Conservation (phyloP, 1,284 basidiomycete genomes). For the Naganishia liquefaciens region DNA sequence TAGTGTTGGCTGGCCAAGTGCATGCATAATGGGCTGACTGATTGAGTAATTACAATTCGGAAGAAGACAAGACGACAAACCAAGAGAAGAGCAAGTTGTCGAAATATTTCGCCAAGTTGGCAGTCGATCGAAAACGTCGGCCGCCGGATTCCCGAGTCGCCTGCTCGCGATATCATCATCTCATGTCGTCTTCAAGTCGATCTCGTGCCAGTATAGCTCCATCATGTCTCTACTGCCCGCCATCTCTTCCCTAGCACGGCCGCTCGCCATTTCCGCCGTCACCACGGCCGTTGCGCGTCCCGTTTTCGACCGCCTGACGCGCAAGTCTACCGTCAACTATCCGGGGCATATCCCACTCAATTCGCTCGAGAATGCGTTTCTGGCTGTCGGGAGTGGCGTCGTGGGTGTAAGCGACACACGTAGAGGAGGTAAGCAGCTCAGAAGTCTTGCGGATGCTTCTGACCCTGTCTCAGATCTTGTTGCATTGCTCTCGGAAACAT, state of each 20-base stretch:
- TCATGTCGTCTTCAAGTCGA: not conserved
- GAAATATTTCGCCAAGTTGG: slow-evolving; percentile 5
- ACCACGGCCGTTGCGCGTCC: slow-evolving; percentile 23
- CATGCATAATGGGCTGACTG: slow-evolving; percentile 12
- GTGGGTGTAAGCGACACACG: slow-evolving; percentile 80
- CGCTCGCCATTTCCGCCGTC: slow-evolving; percentile 14
- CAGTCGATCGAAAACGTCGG: slow-evolving; percentile 3
- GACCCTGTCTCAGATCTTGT: slow-evolving; percentile 71
- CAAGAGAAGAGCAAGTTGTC: not conserved
- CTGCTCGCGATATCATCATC: not conserved
- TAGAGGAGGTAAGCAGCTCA: slow-evolving; percentile 69
- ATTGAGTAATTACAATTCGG: not conserved
- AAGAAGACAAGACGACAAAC: not conserved
- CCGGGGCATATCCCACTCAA: slow-evolving; percentile 80
- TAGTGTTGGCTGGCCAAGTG: slow-evolving; percentile 20
- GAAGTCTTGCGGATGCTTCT: not conserved
- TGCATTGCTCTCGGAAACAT: slow-evolving; percentile 86
- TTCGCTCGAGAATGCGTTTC: slow-evolving; percentile 76
- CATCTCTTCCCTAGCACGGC: not conserved
- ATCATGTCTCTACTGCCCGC: slow-evolving; percentile 7
- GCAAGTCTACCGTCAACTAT: slow-evolving; percentile 46
- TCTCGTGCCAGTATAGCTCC: not conserved
- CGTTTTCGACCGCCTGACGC: slow-evolving; percentile 15
- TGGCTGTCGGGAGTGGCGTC: slow-evolving; percentile 81
- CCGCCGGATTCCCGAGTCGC: not conserved